Conservation (phyloP, 164 flowering plant species). For the Platanus orientalis region DNA sequence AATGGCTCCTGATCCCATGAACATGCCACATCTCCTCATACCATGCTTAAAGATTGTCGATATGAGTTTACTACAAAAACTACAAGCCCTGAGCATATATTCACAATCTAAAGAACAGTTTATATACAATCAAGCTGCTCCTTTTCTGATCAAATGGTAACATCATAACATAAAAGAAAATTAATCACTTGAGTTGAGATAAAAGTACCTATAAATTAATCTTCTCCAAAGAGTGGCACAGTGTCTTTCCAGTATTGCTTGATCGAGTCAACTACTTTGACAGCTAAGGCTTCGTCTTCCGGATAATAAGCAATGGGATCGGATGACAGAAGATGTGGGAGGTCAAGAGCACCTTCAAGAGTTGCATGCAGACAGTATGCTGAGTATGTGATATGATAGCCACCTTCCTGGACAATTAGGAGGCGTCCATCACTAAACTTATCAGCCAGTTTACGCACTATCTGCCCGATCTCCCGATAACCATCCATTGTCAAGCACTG, state of each 20-base stretch:
- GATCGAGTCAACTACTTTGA: constrained; percentile 50
- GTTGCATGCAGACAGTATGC: constrained; percentile 91
- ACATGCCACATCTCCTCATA: no score
- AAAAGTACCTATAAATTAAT: background rate
- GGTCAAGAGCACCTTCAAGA: constrained; percentile 79
- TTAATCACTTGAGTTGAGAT: background rate
- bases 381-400: constrained; percentile 93
- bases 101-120: no score
- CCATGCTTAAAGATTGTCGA: no score
- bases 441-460: constrained; percentile 47
- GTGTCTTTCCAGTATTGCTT: constrained; percentile 34
- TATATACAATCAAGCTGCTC: background rate
- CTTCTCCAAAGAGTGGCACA: constrained; percentile 36
- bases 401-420: constrained; percentile 91
- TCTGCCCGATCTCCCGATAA: constrained; percentile 57
- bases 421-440: constrained; percentile 56
- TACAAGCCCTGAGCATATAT: no score
- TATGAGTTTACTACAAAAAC: no score
- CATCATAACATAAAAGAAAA: background rate
- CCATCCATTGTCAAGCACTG: constrained; percentile 95
- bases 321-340: constrained; percentile 48
- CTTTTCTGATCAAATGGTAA: background rate
- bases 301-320: constrained; percentile 88
- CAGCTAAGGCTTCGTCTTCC: constrained; percentile 58
- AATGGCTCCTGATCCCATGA: no score